Evolutionary conservation across 257 asterid species (phyloP).

Genomic region (Scutellaria baicalensis): DNA sequence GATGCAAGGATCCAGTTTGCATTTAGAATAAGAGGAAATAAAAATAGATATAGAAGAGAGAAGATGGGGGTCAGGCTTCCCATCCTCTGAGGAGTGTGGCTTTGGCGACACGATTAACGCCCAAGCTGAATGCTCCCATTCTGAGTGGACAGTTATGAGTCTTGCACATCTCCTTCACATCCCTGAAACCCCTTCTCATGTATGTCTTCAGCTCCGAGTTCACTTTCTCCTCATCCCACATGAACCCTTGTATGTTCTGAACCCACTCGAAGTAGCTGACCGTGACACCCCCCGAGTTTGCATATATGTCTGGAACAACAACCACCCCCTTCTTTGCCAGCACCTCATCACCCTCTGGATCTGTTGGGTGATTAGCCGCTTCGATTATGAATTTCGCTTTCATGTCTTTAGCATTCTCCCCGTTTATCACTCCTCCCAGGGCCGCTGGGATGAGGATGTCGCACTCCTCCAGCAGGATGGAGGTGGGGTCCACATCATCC

Average conservation of each 20-base stretch:
- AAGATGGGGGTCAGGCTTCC: slow-evolving; percentile 46
- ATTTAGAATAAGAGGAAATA: too few relatives aligned
- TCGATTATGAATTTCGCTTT: slow-evolving; percentile 77
- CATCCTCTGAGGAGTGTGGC: slow-evolving; percentile 91
- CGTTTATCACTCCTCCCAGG: slow-evolving; percentile 86
- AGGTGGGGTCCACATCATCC: slow-evolving; percentile 40
- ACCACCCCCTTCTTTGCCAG: slow-evolving; percentile 66
- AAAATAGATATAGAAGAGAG: too few relatives aligned
- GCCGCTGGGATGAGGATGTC: slow-evolving; percentile 93
- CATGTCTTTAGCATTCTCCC: slow-evolving; percentile 72
- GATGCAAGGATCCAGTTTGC: too few relatives aligned
- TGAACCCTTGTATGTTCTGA: slow-evolving; percentile 96
- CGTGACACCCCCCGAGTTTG: slow-evolving; percentile 83
- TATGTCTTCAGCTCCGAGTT: slow-evolving; percentile 70
- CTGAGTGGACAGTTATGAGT: slow-evolving; percentile 66
- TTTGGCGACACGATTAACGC: slow-evolving; percentile 83
- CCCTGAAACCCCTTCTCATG: slow-evolving; percentile 65
- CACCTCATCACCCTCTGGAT: slow-evolving; percentile 93
- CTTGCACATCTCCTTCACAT: slow-evolving; percentile 80
- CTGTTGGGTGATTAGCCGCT: slow-evolving; percentile 90
- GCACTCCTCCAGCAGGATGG: slow-evolving; percentile 63
- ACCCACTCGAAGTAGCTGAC: slow-evolving; percentile 94
- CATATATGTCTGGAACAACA: slow-evolving; percentile 75
- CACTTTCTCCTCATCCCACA: slow-evolving; percentile 96
- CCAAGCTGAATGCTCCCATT: slow-evolving; percentile 93